A percentile compares a stretch with the other conserved stretches of the same genome.
phyloP scores from a whole-genome alignment of 148 eudicot species.

The Fallopia convolvulus region DNA sequence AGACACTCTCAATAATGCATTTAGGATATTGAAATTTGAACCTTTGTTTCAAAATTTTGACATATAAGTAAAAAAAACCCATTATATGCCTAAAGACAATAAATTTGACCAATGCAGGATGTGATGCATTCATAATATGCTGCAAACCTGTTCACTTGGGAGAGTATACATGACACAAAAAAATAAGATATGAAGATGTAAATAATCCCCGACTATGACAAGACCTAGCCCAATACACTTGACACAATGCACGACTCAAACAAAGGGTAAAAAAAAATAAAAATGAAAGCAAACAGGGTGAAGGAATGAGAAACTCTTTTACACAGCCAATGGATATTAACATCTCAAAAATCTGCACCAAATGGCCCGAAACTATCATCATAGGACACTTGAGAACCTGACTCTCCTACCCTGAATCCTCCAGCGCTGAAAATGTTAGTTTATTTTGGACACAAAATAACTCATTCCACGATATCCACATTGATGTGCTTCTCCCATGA shows the following conservation, averaged over 20 bases:
- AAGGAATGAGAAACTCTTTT: conserved; percentile 2
- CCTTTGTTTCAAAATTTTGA: neutral
- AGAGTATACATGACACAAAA: conserved; percentile 10
- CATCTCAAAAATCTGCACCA: conserved; percentile 5
- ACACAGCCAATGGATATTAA: conserved; percentile 5
- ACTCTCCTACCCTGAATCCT: neutral
- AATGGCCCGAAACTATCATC: neutral
- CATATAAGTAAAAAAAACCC: neutral
- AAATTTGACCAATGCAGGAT: neutral
- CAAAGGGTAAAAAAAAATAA: neutral
- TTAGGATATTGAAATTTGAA: neutral
- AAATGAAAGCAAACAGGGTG: neutral
- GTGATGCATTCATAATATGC: neutral
- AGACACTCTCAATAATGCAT: neutral
- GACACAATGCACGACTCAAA: conserved; percentile 10
- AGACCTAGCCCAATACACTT: conserved; percentile 1
- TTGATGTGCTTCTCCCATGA: conserved; percentile 2
- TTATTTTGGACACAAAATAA: conserved; percentile 1
- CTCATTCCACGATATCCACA: neutral
- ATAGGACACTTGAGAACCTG: neutral
- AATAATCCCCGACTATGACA: conserved; percentile 12
- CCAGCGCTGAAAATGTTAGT: neutral
- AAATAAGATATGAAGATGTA: conserved; percentile 8
- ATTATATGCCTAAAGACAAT: neutral
- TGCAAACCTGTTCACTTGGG: conserved; percentile 10